Percentiles rank a stretch among this genome's conserved stretches.
Evolutionary conservation across 2,329 filamentous ascomycete genomes (phyloP).

Genomic region (Clonostachys rosea): DNA sequence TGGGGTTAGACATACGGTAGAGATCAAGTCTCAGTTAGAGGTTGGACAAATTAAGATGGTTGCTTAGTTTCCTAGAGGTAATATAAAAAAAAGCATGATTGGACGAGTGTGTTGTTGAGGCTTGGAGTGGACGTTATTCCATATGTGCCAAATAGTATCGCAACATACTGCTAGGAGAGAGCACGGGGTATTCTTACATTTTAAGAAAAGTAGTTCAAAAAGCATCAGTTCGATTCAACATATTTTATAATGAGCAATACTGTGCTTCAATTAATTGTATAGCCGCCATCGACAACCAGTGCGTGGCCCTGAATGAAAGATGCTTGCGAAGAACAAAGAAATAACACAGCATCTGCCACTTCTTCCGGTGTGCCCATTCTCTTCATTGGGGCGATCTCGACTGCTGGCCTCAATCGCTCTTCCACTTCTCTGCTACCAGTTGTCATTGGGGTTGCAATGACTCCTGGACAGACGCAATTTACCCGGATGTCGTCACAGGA

Average conservation of each 20-base stretch:
- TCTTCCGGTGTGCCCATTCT: slow-evolving; percentile 45
- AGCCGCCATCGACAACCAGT: slow-evolving; percentile 47
- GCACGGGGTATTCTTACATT: too few relatives aligned
- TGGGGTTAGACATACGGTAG: too few relatives aligned
- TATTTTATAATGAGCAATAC: neutral
- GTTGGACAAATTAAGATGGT: too few relatives aligned
- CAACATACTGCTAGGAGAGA: too few relatives aligned
- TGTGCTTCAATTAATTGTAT: slow-evolving; percentile 33
- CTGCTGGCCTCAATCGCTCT: slow-evolving; percentile 29
- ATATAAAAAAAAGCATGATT: too few relatives aligned
- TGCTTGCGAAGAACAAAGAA: slow-evolving; percentile 40
- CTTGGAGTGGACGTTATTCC: too few relatives aligned
- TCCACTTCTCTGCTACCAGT: slow-evolving; percentile 29
- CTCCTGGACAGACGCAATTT: slow-evolving; percentile 32
- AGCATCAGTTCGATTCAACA: too few relatives aligned
- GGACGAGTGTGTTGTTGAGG: too few relatives aligned
- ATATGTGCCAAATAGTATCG: too few relatives aligned
- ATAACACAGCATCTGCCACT: slow-evolving; percentile 42
- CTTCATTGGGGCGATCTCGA: slow-evolving; percentile 42
- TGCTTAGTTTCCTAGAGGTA: too few relatives aligned
- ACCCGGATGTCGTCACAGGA: slow-evolving; percentile 31
- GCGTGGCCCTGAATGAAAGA: slow-evolving; percentile 48
- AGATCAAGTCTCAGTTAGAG: too few relatives aligned
- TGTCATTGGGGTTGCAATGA: slow-evolving; percentile 41
- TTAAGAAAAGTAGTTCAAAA: too few relatives aligned